Evolutionary conservation across 2,329 filamentous ascomycete species (phyloP), one percentile per base, ranked within the genome.

Genomic region (Hymenoscyphus albidus): DNA sequence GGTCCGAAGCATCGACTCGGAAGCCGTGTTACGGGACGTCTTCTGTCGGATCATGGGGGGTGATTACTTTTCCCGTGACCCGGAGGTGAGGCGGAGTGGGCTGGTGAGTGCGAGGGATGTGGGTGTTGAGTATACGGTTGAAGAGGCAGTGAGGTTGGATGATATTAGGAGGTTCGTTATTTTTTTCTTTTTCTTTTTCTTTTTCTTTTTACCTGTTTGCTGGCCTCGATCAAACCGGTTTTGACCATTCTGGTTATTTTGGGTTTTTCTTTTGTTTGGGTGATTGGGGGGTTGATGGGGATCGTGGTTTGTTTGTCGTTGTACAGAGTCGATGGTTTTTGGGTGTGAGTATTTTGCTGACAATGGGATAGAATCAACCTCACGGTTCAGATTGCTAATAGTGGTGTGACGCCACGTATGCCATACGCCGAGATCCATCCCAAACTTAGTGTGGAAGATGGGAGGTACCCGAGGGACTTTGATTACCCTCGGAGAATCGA

Each of bases 341-440:
- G 35, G 35, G 35, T 10, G 35, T 35, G 9, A 35, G 35, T 35
- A 35, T 10, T 10, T 7, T 35, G 35, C 35, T 35, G 35, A 35
- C 35, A 10, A 16, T 7, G 38, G 18, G 31, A 54, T 27, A 72
- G 70, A 31, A 62, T 65, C 32, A 72, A 73, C 32, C 38, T 70
- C 13, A 48, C 60, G 9, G 69, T 62, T 18, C 70, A 72, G 62
- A 55, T 72, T 10, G 67, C 69, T 16, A 73, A 73, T 35, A 62
- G 51, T 38, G 42, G 59, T 4, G 61, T 70, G 7, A 66, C 56
- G 7, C 16, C 62, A 9, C 16, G 40, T 10, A 66, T 64, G 58
- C n/a, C 56, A 12, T 65, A 69, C 38, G 67, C 66, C 13, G 65
- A 73, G 32, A 58, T 73, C 6, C 70, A 73, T 51, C 71, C 71